Conservation (phyloP, 2,329 filamentous ascomycete genomes). For the Pseudocercospora fijiensis region DNA sequence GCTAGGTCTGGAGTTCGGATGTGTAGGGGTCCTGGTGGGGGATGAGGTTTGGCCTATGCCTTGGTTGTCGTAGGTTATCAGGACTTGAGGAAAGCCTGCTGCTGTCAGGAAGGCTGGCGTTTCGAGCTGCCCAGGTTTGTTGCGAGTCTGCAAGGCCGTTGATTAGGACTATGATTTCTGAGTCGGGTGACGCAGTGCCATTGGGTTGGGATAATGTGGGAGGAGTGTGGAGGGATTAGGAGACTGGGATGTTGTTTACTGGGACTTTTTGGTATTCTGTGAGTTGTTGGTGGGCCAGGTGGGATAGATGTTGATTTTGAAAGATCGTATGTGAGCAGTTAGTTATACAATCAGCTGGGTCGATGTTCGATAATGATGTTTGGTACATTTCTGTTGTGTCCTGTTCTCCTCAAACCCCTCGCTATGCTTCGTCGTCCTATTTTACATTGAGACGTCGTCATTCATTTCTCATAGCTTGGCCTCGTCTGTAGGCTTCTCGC, state of each 20-base stretch:
- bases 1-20: slow-evolving; percentile 22
- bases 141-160: slow-evolving; percentile 32
- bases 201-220: background rate
- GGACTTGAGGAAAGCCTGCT: slow-evolving; percentile 21
- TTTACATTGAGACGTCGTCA: background rate
- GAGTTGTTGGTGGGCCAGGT: background rate
- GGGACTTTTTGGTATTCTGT: slow-evolving; percentile 16
- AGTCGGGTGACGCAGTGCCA: background rate
- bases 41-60: slow-evolving; percentile 26
- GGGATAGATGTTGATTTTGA: background rate
- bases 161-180: slow-evolving; percentile 26
- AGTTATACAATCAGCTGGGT: background rate
- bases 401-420: slow-evolving; percentile 10
- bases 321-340: background rate
- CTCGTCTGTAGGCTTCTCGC: slow-evolving; percentile 53
- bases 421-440: slow-evolving; percentile 16
- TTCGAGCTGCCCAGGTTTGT: slow-evolving; percentile 24
- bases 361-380: background rate
- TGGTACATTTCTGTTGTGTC: background rate
- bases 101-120: slow-evolving; percentile 19
- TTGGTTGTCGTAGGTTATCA: slow-evolving; percentile 31
- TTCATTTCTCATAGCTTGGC: slow-evolving; percentile 20
- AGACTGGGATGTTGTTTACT: slow-evolving; percentile 24
- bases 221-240: slow-evolving; percentile 20
- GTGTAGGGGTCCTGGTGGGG: slow-evolving; percentile 27